Percentiles rank a stretch among this genome's conserved stretches.
These are phyloP conservation scores for Colletotrichum sidae DNA, from an alignment of 2,329 filamentous ascomycete genomes.

Conservation along the genomic window DNA sequence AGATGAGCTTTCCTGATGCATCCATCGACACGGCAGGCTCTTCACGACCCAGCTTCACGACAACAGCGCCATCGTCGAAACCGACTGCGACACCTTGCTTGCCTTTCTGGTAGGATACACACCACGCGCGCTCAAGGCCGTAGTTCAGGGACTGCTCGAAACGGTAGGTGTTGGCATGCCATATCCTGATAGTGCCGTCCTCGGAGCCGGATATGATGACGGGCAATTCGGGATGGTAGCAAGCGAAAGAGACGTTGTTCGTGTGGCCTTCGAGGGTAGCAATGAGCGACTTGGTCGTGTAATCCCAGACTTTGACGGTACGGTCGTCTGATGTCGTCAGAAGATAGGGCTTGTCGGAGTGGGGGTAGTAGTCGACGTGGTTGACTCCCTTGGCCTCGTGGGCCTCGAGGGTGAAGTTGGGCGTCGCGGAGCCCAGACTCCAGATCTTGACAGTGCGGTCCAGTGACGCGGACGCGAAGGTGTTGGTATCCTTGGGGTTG, in stretches of 20 bases:
- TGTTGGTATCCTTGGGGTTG: slow-evolving; percentile 97
- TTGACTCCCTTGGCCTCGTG: slow-evolving; percentile 98
- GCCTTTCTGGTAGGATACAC: slow-evolving; percentile 93
- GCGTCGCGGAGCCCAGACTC: slow-evolving; percentile 91
- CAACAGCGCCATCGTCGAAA: slow-evolving; percentile 97
- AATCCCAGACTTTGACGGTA: slow-evolving; percentile 95
- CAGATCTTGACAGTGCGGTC: slow-evolving; percentile 98
- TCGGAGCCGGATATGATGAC: slow-evolving; percentile 98
- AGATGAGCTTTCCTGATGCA: slow-evolving; percentile 92
- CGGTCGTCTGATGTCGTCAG: slow-evolving; percentile 93
- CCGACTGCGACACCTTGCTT: slow-evolving; percentile 95
- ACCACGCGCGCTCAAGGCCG: slow-evolving; percentile 96
- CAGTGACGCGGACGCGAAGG: slow-evolving; percentile 90
- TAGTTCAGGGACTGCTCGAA: slow-evolving; percentile 97
- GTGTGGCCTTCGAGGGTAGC: slow-evolving; percentile 97
- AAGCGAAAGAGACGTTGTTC: slow-evolving; percentile 97
- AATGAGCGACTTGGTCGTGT: slow-evolving; percentile 97
- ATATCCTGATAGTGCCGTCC: slow-evolving; percentile 97
- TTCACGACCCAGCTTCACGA: slow-evolving; percentile 97
- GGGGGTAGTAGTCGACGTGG: slow-evolving; percentile 90
- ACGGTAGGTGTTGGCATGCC: slow-evolving; percentile 98
- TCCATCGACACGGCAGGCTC: slow-evolving; percentile 99
- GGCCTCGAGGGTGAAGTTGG: slow-evolving; percentile 96
- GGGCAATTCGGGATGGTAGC: slow-evolving; percentile 96
- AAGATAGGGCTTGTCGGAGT: slow-evolving; percentile 84